Base-by-base conservation (phyloP, 2,329 filamentous ascomycete species). In the Aspergillus sp. region DNA sequence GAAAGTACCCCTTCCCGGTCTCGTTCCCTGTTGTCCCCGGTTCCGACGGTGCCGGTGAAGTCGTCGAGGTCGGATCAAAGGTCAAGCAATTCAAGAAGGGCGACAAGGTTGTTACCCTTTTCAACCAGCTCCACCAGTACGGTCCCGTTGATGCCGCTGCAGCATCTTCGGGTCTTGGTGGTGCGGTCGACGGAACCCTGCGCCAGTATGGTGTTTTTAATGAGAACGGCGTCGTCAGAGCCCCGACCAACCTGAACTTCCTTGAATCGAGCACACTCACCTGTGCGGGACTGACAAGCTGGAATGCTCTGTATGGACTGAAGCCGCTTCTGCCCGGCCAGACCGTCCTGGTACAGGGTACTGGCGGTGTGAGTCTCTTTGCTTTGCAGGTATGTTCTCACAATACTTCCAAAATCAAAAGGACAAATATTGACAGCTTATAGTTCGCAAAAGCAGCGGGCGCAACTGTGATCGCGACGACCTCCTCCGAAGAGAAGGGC, bases 131-230 rank as follows among this genome's bases (percentile, higher is more conserved):
- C 11, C 84, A 86, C 64, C 75, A 84, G 52, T 81, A 75, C 25
- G 83, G 81, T 44, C 74, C 75, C 2, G 70, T 84, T 17, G 68
- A 73, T 48, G 7, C 46, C 5, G 47, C 79, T 45, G 75, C 73
- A 25, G 56, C 76, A 5, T 55, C 59, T 0, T 85, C 85, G 1
- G 88, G 88, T 3, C 82, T 92, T 1, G 90, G 90, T 55, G 89
- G 88, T 49, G 79, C 79, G 11, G 56, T 89, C 1, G 84, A 92
- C 66, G 90, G 90, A 57, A 83, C 82, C 0, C 80, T 93, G 25
- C 83, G 88, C 45, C 79, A 88, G 64, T 86, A 89, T 63, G 89
- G 78, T 58, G 82, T 85, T 11, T 91, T 90, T 70, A 80, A 84
- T 58, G 87, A 91, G 76, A 82, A 72, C 21, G 89, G 89, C 2